Conservation (phyloP, 2,329 filamentous ascomycete genomes). For the Talaromyces sp. region DNA sequence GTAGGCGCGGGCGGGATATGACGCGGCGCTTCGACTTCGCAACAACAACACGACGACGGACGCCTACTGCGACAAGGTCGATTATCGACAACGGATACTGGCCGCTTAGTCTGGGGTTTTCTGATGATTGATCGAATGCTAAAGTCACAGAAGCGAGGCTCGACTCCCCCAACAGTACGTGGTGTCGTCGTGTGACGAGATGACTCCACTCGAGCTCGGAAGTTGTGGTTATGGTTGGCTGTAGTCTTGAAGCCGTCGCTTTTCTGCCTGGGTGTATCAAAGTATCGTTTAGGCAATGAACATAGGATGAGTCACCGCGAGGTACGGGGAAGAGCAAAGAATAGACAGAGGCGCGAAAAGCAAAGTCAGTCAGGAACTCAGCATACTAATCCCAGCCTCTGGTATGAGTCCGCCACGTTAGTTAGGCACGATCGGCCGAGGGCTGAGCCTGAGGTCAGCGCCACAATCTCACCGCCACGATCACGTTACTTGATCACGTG, state of each 20-base stretch:
- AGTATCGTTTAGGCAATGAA: constrained; percentile 7
- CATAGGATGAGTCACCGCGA: constrained; percentile 14
- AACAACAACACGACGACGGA: not conserved
- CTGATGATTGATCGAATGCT: not conserved
- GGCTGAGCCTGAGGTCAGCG: constrained; percentile 10
- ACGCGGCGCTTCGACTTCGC: constrained; percentile 12
- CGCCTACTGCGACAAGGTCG: constrained; percentile 3
- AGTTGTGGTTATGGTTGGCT: constrained; percentile 9
- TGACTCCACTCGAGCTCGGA: constrained; percentile 14
- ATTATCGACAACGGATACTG: not conserved
- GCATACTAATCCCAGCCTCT: constrained; percentile 1
- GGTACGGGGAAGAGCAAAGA: not conserved
- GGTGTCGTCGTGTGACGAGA: constrained; percentile 16
- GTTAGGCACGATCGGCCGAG: constrained; percentile 17
- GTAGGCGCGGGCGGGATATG: constrained; percentile 4
- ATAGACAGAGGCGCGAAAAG: not conserved
- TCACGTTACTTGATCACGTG: constrained; percentile 12
- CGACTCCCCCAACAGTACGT: constrained; percentile 10
- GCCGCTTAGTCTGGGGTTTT: not conserved
- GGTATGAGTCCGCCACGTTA: constrained; percentile 4
- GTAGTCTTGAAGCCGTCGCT: not conserved
- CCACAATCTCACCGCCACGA: constrained; percentile 9
- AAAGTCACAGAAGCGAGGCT: constrained; percentile 2
- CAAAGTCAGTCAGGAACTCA: not conserved
- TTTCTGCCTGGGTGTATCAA: constrained; percentile 7